Conservation (phyloP, 2,329 filamentous ascomycete species). For the Dendrostoma leiphaemia region DNA sequence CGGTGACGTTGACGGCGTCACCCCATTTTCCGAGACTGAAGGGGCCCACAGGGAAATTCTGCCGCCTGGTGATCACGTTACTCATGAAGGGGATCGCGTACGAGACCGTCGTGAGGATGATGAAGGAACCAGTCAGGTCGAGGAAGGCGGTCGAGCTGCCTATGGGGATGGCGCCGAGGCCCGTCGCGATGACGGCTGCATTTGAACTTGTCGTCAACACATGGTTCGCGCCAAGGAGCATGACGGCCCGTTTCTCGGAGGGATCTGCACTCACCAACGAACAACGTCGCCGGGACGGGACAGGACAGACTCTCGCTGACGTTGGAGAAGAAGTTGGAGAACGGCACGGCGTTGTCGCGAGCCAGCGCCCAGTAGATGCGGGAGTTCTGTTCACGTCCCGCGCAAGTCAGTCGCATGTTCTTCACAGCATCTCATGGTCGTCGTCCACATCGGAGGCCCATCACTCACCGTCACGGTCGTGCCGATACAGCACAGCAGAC, state of each 20-base stretch:
- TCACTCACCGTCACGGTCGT: constrained; percentile 46
- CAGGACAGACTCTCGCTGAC: constrained; percentile 56
- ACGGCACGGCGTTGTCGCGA: constrained; percentile 60
- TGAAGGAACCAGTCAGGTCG: constrained; percentile 57
- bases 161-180: constrained; percentile 55
- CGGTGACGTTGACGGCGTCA: constrained; percentile 44
- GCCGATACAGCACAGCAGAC: constrained; percentile 45
- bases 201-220: no score
- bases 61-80: constrained; percentile 51
- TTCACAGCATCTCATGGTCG: background rate
- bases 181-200: constrained; percentile 46
- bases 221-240: no score
- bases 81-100: constrained; percentile 49
- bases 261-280: constrained; percentile 31
- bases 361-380: constrained; percentile 51
- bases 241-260: background rate
- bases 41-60: constrained; percentile 48
- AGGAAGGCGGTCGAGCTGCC: constrained; percentile 54
- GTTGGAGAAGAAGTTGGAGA: constrained; percentile 47
- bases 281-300: constrained; percentile 57
- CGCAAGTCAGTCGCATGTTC: background rate
- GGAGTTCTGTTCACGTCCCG: constrained; percentile 18
- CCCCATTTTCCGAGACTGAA: constrained; percentile 55
- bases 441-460: background rate
- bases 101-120: constrained; percentile 53